These are phyloP conservation scores for Eremothecium gossypii DNA, from an alignment of 1,139 yeast genomes.

Conservation along the genomic window DNA sequence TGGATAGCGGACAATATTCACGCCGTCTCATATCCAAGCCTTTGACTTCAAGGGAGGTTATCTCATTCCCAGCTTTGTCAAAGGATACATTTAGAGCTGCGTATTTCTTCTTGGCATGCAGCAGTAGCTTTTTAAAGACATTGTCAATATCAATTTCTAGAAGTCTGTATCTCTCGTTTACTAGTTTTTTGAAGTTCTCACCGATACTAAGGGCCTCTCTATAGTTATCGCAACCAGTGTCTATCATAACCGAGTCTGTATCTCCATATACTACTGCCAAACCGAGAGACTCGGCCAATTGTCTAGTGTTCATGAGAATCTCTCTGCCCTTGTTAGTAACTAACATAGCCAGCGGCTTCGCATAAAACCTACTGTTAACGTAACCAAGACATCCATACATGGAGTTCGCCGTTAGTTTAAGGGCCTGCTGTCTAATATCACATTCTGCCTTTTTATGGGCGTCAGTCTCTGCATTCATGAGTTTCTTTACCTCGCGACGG, in stretches of 20 bases:
- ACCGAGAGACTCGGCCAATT: constrained; percentile 76
- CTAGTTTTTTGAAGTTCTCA: constrained; percentile 70
- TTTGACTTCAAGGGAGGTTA: constrained; percentile 67
- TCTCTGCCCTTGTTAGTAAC: constrained; percentile 96
- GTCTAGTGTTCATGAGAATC: constrained; percentile 86
- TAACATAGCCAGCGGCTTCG: constrained; percentile 91
- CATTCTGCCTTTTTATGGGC: constrained; percentile 63
- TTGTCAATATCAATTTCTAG: constrained; percentile 94
- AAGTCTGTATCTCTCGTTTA: constrained; percentile 78
- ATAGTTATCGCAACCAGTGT: constrained; percentile 66
- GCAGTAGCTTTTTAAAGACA: constrained; percentile 71
- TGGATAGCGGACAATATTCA: constrained; percentile 88
- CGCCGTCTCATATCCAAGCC: constrained; percentile 97
- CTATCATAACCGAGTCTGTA: constrained; percentile 98
- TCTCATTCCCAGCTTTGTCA: constrained; percentile 41
- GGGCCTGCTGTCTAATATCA: constrained; percentile 93
- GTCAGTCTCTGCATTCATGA: constrained; percentile 67
- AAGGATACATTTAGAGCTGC: constrained; percentile 71
- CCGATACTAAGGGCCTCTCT: constrained; percentile 78
- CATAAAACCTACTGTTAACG: constrained; percentile 85
- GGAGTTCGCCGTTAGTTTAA: constrained; percentile 94
- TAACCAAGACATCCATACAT: constrained; percentile 99
- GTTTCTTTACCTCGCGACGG: constrained; percentile 85
- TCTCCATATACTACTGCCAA: constrained; percentile 94
- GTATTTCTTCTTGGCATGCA: constrained; percentile 96